Percentiles rank a stretch among this genome's conserved stretches.
Conservation (phyloP, 2,329 filamentous ascomycete genomes). For the Neofusicoccum umdonicola region DNA sequence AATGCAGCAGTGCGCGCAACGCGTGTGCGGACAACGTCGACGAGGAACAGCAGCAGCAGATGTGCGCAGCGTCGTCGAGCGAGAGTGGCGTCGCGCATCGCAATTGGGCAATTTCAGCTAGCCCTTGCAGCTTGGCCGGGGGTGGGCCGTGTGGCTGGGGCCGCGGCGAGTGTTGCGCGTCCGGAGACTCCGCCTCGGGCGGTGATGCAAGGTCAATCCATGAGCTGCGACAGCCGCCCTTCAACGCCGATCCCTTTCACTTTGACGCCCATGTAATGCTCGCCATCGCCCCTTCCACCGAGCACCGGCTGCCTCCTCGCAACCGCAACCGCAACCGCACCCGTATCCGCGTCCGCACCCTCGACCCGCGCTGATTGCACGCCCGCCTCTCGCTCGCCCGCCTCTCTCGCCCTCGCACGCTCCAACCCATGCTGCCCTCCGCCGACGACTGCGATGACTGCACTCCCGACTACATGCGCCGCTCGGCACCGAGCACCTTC, state of each 20-base stretch:
- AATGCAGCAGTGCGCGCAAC: too few species aligned
- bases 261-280: neutral
- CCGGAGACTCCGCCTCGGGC: neutral
- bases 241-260: neutral
- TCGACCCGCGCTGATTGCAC: neutral
- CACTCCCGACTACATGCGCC: constrained; percentile 49
- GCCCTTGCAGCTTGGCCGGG: neutral
- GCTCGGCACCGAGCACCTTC: constrained; percentile 50
- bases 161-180: neutral
- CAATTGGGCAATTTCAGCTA: neutral
- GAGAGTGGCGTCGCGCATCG: neutral
- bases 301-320: too few species aligned
- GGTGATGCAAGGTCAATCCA: constrained; percentile 8
- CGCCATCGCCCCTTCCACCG: neutral
- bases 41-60: too few species aligned
- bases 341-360: too few species aligned
- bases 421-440: constrained; percentile 30
- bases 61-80: too few species aligned
- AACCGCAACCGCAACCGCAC: too few species aligned
- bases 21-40: too few species aligned
- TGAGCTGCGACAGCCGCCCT: constrained; percentile 3
- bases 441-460: constrained; percentile 57
- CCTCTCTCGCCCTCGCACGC: neutral
- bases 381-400: neutral
- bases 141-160: neutral